Percentiles rank a stretch among this genome's conserved stretches.
phyloP scores from a whole-genome alignment of 257 asterid species.

The Schizonepeta tenuifolia region DNA sequence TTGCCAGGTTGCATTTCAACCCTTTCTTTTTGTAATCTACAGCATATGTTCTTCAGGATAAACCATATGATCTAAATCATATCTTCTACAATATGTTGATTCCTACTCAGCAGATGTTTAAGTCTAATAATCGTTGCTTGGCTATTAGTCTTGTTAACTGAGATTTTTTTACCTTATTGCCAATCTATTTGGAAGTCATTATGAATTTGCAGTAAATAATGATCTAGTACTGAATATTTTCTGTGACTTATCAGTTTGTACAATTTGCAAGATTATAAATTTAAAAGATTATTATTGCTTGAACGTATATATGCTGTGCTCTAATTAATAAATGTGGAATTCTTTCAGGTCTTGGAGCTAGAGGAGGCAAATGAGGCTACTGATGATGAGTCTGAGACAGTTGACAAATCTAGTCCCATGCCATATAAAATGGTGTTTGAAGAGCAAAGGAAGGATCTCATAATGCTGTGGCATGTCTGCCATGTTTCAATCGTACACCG shows the following conservation, averaged over 20 bases:
- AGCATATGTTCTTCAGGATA: neutral
- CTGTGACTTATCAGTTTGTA: neutral
- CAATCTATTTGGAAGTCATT: neutral
- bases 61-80: neutral
- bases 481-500: constrained; percentile 91
- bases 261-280: neutral
- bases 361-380: constrained; percentile 77
- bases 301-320: neutral
- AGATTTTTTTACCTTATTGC: neutral
- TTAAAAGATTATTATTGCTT: neutral
- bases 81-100: neutral
- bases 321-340: constrained; percentile 7
- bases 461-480: constrained; percentile 97
- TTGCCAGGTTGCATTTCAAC: constrained; percentile 68
- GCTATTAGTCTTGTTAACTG: neutral
- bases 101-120: constrained; percentile 8
- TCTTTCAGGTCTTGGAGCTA: constrained; percentile 76
- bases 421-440: constrained; percentile 70
- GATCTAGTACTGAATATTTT: neutral
- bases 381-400: constrained; percentile 58
- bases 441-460: constrained; percentile 80
- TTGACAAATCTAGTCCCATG: constrained; percentile 57
- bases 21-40: neutral
- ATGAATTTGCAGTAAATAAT: neutral
- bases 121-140: neutral